Evolutionary conservation across 2,329 filamentous ascomycete species (phyloP).

Genomic region (Colletotrichum liaoningense): DNA sequence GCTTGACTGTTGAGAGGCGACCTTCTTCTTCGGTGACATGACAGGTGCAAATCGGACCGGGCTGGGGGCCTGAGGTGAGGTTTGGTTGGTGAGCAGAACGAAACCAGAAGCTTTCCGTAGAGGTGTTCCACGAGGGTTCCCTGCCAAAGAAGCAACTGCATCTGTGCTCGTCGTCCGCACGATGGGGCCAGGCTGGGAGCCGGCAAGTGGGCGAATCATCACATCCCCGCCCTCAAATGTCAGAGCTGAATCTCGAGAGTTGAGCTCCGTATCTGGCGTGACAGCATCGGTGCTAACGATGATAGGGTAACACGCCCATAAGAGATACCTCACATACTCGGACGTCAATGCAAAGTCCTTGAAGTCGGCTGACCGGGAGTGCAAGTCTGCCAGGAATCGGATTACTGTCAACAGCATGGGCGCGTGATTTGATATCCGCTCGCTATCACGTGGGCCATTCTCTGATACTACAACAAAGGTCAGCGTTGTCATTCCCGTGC

Average conservation of each 20-base stretch:
- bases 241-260: conserved; percentile 82
- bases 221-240: conserved; percentile 90
- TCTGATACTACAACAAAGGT: conserved; percentile 43
- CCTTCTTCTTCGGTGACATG: conserved; percentile 68
- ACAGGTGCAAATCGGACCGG: conserved; percentile 72
- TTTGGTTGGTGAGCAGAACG: conserved; percentile 82
- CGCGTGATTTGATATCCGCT: conserved; percentile 63
- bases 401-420: conserved; percentile 80
- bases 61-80: conserved; percentile 66
- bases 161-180: conserved; percentile 75
- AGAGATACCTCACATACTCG: conserved; percentile 82
- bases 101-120: conserved; percentile 90
- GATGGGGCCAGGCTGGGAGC: conserved; percentile 74
- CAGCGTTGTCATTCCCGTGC: conserved; percentile 27
- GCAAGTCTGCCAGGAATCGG: conserved; percentile 82
- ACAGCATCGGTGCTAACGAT: conserved; percentile 89
- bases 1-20: conserved; percentile 64
- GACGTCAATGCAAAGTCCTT: conserved; percentile 85
- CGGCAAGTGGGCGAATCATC: conserved; percentile 78
- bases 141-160: conserved; percentile 60
- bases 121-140: conserved; percentile 68
- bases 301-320: conserved; percentile 86
- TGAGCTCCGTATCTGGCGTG: conserved; percentile 86
- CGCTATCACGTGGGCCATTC: conserved; percentile 54
- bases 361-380: conserved; percentile 81